A percentile compares a stretch with the other conserved stretches of the same genome.
Conservation (phyloP, 305 asterid genomes). For the Rubia peregrina region DNA sequence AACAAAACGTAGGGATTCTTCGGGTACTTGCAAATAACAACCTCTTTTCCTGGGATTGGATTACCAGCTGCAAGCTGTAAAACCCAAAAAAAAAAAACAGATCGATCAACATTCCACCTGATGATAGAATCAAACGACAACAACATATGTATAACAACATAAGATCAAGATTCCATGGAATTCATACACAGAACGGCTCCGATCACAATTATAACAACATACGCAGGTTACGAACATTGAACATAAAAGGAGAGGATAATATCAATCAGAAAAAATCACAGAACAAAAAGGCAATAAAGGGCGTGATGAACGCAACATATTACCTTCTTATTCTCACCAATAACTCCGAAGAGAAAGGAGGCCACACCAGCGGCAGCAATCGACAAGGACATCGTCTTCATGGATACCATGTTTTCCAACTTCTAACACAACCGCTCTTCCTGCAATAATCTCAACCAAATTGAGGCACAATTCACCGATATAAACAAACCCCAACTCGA, state of each 20-base stretch:
- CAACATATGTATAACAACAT: not conserved
- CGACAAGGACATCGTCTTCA: constrained; percentile 51
- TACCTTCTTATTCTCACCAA: constrained; percentile 90
- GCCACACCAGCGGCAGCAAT: constrained; percentile 52
- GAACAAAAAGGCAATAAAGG: not conserved
- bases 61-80: constrained; percentile 68
- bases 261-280: not conserved
- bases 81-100: constrained; percentile 12
- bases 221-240: not conserved
- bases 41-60: constrained; percentile 40
- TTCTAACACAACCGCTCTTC: constrained; percentile 10
- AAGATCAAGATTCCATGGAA: not conserved
- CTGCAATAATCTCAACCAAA: constrained; percentile 23
- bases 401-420: constrained; percentile 46
- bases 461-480: not conserved
- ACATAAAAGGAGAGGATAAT: not conserved
- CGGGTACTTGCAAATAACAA: constrained; percentile 61
- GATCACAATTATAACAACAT: not conserved
- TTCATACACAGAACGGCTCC: not conserved
- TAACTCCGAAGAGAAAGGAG: constrained; percentile 64
- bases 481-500: not conserved
- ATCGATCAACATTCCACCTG: not conserved
- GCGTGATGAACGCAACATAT: not conserved
- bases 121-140: too few relatives aligned
- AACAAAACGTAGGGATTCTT: constrained; percentile 48